These are phyloP conservation scores for Pleurozium schreberi DNA, from an alignment of 225 moss, liverwort and hornwort species.

Conservation along the genomic window DNA sequence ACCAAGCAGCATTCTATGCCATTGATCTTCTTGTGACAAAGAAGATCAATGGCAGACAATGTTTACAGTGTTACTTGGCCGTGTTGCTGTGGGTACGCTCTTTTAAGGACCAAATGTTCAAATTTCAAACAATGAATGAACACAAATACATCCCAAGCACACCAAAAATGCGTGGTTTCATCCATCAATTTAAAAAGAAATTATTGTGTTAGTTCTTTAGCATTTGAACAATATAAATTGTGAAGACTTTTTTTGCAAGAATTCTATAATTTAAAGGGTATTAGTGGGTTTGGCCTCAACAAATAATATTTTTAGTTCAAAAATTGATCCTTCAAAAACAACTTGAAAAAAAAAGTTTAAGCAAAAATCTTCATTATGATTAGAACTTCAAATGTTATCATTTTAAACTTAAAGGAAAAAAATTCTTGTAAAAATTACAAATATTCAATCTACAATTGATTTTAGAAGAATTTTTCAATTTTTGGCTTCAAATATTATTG, in stretches of 20 bases:
- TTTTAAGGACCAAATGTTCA: too few species aligned
- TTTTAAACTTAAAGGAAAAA: not conserved
- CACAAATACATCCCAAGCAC: too few species aligned
- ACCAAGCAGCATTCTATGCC: too few species aligned
- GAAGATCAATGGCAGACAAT: too few species aligned
- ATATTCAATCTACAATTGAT: not conserved
- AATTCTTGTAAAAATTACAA: not conserved
- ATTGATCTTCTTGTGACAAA: too few species aligned
- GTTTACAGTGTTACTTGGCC: too few species aligned
- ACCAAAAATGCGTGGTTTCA: too few species aligned
- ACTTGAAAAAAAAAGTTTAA: not conserved
- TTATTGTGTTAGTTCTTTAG: not conserved
- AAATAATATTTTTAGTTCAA: not conserved
- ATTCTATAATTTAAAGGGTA: not conserved
- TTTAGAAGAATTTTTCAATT: not conserved
- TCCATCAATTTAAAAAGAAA: too few species aligned
- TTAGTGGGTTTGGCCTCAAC: rapidly evolving
- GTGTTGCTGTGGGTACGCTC: too few species aligned
- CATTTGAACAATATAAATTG: not conserved
- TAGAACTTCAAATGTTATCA: not conserved
- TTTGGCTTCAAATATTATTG: not conserved
- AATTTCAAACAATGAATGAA: too few species aligned
- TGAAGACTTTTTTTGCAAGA: not conserved
- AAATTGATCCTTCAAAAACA: not conserved
- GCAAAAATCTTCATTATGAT: not conserved